A percentile compares a stretch with the other conserved stretches of the same genome.
phyloP scores from a whole-genome alignment of 306 rosid genomes.

The Malus asiatica region DNA sequence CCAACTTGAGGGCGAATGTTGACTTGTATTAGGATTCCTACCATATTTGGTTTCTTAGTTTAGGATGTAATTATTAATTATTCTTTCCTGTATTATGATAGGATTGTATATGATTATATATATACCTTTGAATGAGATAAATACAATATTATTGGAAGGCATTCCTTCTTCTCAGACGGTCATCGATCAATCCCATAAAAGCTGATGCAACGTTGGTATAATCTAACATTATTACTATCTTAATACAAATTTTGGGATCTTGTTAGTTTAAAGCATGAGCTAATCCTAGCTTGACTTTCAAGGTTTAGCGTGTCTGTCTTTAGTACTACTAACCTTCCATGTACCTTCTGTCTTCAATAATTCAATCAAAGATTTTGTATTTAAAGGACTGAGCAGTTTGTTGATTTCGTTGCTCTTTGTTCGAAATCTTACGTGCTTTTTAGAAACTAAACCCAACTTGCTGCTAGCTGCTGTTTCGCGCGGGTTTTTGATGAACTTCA shows the following conservation, averaged over 20 bases:
- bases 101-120: too few species aligned
- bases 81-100: too few species aligned
- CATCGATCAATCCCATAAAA: background rate
- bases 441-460: background rate
- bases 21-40: too few species aligned
- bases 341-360: conserved; percentile 12
- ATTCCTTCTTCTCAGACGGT: background rate
- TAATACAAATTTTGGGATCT: background rate
- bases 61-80: too few species aligned
- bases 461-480: background rate
- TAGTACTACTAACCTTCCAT: conserved; percentile 19
- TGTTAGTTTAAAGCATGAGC: background rate
- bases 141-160: too few species aligned
- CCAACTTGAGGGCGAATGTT: too few species aligned
- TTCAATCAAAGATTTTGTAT: background rate
- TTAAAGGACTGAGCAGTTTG: too few species aligned
- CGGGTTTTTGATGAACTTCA: conserved; percentile 33
- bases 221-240: background rate
- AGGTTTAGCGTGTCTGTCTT: conserved; percentile 7
- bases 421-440: background rate
- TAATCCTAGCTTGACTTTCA: conserved; percentile 27
- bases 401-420: background rate
- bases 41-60: too few species aligned
- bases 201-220: background rate
- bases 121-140: too few species aligned